phyloP scores from a whole-genome alignment of 2,329 filamentous ascomycete genomes.

The Botrytis medusae region DNA sequence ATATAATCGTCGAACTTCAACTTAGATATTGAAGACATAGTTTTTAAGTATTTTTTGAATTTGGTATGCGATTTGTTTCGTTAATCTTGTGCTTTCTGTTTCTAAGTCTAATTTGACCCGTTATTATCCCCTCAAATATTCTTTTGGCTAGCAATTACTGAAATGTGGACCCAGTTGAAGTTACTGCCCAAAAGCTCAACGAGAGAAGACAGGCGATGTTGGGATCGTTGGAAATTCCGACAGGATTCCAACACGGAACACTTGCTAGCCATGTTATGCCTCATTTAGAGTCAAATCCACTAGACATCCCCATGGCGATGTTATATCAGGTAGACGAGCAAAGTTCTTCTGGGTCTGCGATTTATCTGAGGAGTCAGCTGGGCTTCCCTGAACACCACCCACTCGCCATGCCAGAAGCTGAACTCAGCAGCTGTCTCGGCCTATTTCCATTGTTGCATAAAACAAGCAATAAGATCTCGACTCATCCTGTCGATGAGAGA shows the following conservation, averaged over 20 bases:
- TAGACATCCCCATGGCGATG: slow-evolving; percentile 36
- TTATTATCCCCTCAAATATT: background rate
- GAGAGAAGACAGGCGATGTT: slow-evolving; percentile 33
- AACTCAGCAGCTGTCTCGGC: slow-evolving; percentile 29
- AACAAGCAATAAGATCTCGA: slow-evolving; percentile 28
- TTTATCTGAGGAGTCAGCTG: slow-evolving; percentile 27
- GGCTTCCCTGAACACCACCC: slow-evolving; percentile 32
- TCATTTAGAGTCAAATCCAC: slow-evolving; percentile 29
- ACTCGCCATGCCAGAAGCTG: slow-evolving; percentile 25
- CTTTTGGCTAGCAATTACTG: background rate
- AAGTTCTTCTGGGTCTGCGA: slow-evolving; percentile 17
- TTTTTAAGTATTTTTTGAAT: background rate
- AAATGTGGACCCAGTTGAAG: slow-evolving; percentile 25
- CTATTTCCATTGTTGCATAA: slow-evolving; percentile 32
- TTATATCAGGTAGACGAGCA: slow-evolving; percentile 36
- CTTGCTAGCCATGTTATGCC: slow-evolving; percentile 30
- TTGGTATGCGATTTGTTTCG: background rate
- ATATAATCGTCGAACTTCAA: background rate
- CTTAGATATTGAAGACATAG: background rate
- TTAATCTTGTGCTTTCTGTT: background rate
- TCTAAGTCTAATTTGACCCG: background rate
- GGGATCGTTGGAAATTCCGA: slow-evolving; percentile 27
- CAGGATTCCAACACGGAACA: slow-evolving; percentile 17
- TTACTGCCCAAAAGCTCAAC: slow-evolving; percentile 32
- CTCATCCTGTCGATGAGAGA: slow-evolving; percentile 29